Evolutionary conservation across 768 basidiomycete genomes (phyloP).

Genomic region (Sistotremastrum suecicum): DNA sequence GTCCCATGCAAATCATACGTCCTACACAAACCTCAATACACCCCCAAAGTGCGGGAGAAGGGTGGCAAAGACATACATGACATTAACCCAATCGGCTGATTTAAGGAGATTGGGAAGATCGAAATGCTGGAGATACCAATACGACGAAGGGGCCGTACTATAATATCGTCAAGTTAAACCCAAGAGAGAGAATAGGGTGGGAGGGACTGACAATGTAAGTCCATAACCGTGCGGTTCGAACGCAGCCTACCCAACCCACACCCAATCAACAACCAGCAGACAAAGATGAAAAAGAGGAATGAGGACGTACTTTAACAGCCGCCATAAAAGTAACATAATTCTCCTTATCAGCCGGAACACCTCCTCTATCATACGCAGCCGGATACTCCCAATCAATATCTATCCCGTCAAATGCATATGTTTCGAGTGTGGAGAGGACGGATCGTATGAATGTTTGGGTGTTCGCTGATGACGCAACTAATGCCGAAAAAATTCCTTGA

Average conservation of each 20-base stretch:
- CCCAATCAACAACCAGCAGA: too few species aligned
- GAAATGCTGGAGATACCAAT: constrained; percentile 7
- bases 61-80: background rate
- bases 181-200: too few species aligned
- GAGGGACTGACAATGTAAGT: background rate
- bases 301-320: background rate
- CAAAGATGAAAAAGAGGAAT: too few species aligned
- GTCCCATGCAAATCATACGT: constrained; percentile 5
- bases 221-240: constrained; percentile 1
- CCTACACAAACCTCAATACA: too few species aligned
- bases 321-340: constrained; percentile 3
- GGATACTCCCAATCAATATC: constrained; percentile 4
- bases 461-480: background rate
- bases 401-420: constrained; percentile 1
- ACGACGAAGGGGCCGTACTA: constrained; percentile 2
- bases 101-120: constrained; percentile 1
- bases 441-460: background rate
- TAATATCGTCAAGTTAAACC: too few species aligned
- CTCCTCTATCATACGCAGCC: constrained; percentile 3
- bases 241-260: too few species aligned
- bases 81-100: constrained; percentile 4
- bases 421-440: background rate
- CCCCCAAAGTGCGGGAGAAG: too few species aligned
- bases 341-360: constrained; percentile 2
- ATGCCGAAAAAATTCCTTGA: background rate